phyloP scores from a whole-genome alignment of 495 filamentous ascomycete species.

The Hypoxylon lenormandii region DNA sequence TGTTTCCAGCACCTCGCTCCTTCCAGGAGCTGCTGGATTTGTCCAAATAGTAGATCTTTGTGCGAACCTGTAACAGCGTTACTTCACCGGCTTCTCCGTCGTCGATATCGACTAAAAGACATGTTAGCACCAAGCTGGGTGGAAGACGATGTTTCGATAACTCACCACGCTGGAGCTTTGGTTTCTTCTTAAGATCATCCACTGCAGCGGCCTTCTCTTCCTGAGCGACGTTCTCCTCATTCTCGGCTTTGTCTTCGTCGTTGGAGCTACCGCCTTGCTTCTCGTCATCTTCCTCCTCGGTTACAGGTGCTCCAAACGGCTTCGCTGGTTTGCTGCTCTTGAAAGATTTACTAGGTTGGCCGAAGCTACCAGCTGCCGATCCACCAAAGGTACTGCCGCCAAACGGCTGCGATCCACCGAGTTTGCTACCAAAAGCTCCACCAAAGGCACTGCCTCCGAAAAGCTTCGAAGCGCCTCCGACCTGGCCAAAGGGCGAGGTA shows the following conservation, averaged over 20 bases:
- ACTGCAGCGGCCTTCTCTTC: slow-evolving; percentile 59
- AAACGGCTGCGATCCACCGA: slow-evolving; percentile 62
- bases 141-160: slow-evolving; percentile 10
- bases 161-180: slow-evolving; percentile 75
- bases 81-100: slow-evolving; percentile 82
- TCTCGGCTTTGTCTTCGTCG: slow-evolving; percentile 61
- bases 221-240: slow-evolving; percentile 55
- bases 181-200: slow-evolving; percentile 71
- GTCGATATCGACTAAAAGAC: slow-evolving; percentile 59
- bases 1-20: slow-evolving; percentile 82
- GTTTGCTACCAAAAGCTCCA: slow-evolving; percentile 57
- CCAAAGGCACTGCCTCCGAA: slow-evolving; percentile 55
- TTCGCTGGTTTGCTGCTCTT: slow-evolving; percentile 70
- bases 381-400: slow-evolving; percentile 54
- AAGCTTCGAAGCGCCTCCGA: slow-evolving; percentile 28
- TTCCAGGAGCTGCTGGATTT: slow-evolving; percentile 76
- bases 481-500: slow-evolving; percentile 43
- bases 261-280: slow-evolving; percentile 56
- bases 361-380: slow-evolving; percentile 72
- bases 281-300: slow-evolving; percentile 68
- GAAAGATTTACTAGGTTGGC: slow-evolving; percentile 69
- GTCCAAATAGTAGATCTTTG: slow-evolving; percentile 80
- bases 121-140: slow-evolving; percentile 42
- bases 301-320: slow-evolving; percentile 77
- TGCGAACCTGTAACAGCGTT: slow-evolving; percentile 71